Conservation (phyloP, 495 filamentous ascomycete genomes). For the Trichoderma parareesei region DNA sequence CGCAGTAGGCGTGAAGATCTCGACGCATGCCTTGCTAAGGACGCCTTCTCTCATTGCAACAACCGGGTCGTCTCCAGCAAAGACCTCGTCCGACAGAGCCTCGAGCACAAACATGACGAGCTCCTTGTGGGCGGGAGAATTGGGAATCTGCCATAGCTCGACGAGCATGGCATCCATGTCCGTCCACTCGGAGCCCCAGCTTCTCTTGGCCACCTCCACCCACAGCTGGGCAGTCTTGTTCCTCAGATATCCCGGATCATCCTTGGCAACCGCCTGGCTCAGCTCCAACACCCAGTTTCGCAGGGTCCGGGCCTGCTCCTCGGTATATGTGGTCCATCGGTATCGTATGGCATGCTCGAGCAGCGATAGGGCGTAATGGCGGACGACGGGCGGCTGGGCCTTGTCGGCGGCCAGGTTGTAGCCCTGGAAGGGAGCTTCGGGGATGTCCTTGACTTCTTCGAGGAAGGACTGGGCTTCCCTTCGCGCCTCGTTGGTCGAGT, state of each 20-base stretch:
- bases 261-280: conserved; percentile 58
- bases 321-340: conserved; percentile 62
- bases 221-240: conserved; percentile 95
- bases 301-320: conserved; percentile 54
- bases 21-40: conserved; percentile 79
- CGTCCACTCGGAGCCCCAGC: conserved; percentile 85
- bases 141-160: conserved; percentile 62
- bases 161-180: conserved; percentile 86
- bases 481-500: conserved; percentile 75
- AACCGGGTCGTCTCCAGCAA: conserved; percentile 78
- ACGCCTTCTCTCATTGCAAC: conserved; percentile 74
- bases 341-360: conserved; percentile 83
- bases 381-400: conserved; percentile 66
- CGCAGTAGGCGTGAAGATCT: conserved; percentile 76
- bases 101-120: conserved; percentile 79
- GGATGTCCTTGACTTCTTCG: conserved; percentile 68
- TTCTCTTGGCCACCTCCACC: conserved; percentile 89
- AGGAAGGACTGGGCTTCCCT: conserved; percentile 75
- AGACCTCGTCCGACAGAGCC: conserved; percentile 90
- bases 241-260: conserved; percentile 75
- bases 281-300: conserved; percentile 69
- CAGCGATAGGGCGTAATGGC: conserved; percentile 87
- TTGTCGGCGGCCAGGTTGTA: conserved; percentile 69
- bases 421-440: conserved; percentile 76
- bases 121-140: conserved; percentile 62